These are phyloP conservation scores for Cetradonia linearis DNA, from an alignment of 495 filamentous ascomycete species.

Conservation along the genomic window DNA sequence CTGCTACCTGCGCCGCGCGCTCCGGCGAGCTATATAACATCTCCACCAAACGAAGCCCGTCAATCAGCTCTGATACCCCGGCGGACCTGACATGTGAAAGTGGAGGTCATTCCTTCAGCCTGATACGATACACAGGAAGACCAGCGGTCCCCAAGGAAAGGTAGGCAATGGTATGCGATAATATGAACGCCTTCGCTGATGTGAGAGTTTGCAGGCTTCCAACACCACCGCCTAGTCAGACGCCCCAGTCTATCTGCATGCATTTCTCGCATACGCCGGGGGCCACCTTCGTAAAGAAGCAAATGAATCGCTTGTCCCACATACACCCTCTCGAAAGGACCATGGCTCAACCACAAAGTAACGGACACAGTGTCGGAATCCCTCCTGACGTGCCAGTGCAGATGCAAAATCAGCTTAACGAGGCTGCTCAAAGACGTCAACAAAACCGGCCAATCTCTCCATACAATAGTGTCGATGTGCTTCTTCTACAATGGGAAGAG, in stretches of 20 bases:
- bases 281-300: background rate
- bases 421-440: background rate
- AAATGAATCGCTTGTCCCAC: background rate
- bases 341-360: slow-evolving; percentile 1
- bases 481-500: slow-evolving; percentile 19
- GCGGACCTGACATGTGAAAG: background rate
- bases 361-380: background rate
- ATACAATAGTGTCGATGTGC: slow-evolving; percentile 12
- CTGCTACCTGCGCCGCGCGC: background rate
- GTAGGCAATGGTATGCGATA: background rate
- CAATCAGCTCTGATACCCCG: background rate
- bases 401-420: background rate
- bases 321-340: background rate
- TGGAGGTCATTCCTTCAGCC: background rate
- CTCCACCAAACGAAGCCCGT: background rate
- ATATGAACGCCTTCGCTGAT: background rate
- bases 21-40: no score
- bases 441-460: background rate
- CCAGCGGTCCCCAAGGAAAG: background rate
- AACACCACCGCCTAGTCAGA: no score
- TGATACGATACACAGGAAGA: background rate
- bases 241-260: background rate
- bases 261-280: background rate
- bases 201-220: background rate
- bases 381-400: background rate